Evolutionary conservation across 23 red algal species (phyloP), one percentile per base, ranked within the genome.

Genomic region (Cyanidiococcus yangmingshanensis): DNA sequence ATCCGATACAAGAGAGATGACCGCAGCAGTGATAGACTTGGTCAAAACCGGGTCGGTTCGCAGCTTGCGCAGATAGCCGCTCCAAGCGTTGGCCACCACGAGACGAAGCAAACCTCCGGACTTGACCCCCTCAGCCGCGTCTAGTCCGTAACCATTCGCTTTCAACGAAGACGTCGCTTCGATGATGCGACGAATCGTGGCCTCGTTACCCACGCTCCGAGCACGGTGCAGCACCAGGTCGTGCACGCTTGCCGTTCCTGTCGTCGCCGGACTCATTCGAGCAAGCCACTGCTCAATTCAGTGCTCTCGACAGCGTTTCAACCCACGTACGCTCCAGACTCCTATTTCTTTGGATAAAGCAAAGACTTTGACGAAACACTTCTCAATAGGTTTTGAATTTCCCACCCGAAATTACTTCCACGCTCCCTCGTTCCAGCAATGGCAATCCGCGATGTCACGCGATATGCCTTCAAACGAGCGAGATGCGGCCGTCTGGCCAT

Each of bases 1-100:
- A 31, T 86, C 84, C 25, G 83, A 83, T 41, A 85, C 37, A 16
- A 82, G 79, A 27, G 85, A 89, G 17, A 98, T 51, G 2, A 91
- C 40, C 1, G 82, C 94, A 3, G 94, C 84, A 12, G 94, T 87
- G 26, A 98, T 40, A 24, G 94, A 77, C 94, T 96, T 89, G 76
- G 86, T 83, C 58, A 63, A 0, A 0, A 89, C 25, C 30, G 86
- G 86, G 36, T 68, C 38, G 37, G 67, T 63, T 38, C 76, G 76
- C 2, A 89, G 77, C 74, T 41, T 31, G 38, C 37, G n/a, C 1
- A 89, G 21, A 45, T 89, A 89, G 25, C 1, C 0, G 0, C 25
- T 59, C 86, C 86, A 89, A 29, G 74, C 35, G 58, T 38, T 24
- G 21, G 68, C 38, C 7, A 58, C 39, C 37, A 81, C 21, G 2